A percentile compares a stretch with the other conserved stretches of the same genome.
Conservation (phyloP, 1,139 yeast genomes). For the Hanseniaspora gamundiae region DNA sequence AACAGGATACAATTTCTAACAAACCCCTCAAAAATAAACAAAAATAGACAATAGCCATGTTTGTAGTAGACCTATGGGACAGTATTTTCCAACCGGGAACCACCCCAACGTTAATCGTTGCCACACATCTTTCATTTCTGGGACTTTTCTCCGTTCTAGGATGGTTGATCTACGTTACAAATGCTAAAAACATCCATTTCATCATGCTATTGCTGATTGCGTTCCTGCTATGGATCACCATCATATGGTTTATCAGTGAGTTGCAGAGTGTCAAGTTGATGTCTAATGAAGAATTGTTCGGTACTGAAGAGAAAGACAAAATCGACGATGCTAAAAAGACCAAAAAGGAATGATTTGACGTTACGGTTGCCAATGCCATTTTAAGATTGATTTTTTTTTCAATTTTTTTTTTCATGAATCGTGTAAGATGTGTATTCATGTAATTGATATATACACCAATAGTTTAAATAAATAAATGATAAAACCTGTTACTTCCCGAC, state of each 20-base stretch:
- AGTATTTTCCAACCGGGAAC: constrained; percentile 93
- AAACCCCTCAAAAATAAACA: neutral
- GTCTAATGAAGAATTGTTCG: constrained; percentile 31
- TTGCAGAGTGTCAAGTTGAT: constrained; percentile 38
- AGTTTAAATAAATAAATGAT: no score
- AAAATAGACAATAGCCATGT: neutral
- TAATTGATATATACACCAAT: no score
- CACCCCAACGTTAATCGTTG: constrained; percentile 71
- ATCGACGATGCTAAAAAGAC: neutral
- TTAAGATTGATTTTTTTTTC: neutral
- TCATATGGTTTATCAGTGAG: constrained; percentile 82
- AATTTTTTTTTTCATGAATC: no score
- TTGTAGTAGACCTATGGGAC: constrained; percentile 48
- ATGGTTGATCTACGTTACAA: constrained; percentile 48
- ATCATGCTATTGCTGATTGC: constrained; percentile 63
- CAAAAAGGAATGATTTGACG: neutral
- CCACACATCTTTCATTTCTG: constrained; percentile 63
- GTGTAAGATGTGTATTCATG: no score
- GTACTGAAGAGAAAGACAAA: constrained; percentile 10
- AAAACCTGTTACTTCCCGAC: no score
- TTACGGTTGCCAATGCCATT: no score
- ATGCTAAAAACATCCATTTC: constrained; percentile 54
- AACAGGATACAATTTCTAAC: neutral
- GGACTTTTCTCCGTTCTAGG: constrained; percentile 41
- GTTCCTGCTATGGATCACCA: constrained; percentile 57